phyloP scores from a whole-genome alignment of 2,329 filamentous ascomycete genomes.

The Fusarium metavorans region DNA sequence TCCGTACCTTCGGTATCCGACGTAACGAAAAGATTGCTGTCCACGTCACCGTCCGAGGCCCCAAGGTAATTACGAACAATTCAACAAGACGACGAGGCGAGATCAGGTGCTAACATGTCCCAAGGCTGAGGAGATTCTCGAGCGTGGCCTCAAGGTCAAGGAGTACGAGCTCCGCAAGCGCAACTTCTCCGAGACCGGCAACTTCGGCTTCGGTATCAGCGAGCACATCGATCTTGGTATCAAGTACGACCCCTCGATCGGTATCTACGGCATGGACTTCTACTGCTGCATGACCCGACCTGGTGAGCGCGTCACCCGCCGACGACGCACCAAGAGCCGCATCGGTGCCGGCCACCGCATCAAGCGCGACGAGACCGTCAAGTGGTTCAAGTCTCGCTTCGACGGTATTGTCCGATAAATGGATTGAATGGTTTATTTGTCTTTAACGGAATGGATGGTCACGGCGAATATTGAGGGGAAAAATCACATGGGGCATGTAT shows the following conservation, averaged over 20 bases:
- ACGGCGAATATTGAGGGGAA: slow-evolving; percentile 54
- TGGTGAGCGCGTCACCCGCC: slow-evolving; percentile 96
- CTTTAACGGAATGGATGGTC: slow-evolving; percentile 55
- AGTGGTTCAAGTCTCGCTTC: slow-evolving; percentile 94
- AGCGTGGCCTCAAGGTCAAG: slow-evolving; percentile 99
- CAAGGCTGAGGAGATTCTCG: slow-evolving; percentile 97
- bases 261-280: slow-evolving; percentile 99
- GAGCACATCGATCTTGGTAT: slow-evolving; percentile 99
- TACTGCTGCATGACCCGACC: slow-evolving; percentile 99
- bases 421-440: slow-evolving; percentile 45
- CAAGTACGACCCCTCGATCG: slow-evolving; percentile 99
- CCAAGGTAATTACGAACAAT: slow-evolving; percentile 65
- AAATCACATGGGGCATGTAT: slow-evolving; percentile 54
- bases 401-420: slow-evolving; percentile 98
- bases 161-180: slow-evolving; percentile 99
- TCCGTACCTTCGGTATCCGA: slow-evolving; percentile 99
- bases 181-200: slow-evolving; percentile 99
- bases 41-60: slow-evolving; percentile 98
- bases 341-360: slow-evolving; percentile 93
- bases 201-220: slow-evolving; percentile 99
- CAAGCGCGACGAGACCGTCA: slow-evolving; percentile 94
- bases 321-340: slow-evolving; percentile 87
- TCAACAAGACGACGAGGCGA: neutral
- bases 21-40: slow-evolving; percentile 99
- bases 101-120: slow-evolving; percentile 39